Evolutionary conservation across 2,329 filamentous ascomycete species (phyloP), one percentile per base, ranked within the genome.

Genomic region (Sporothrix humicola): DNA sequence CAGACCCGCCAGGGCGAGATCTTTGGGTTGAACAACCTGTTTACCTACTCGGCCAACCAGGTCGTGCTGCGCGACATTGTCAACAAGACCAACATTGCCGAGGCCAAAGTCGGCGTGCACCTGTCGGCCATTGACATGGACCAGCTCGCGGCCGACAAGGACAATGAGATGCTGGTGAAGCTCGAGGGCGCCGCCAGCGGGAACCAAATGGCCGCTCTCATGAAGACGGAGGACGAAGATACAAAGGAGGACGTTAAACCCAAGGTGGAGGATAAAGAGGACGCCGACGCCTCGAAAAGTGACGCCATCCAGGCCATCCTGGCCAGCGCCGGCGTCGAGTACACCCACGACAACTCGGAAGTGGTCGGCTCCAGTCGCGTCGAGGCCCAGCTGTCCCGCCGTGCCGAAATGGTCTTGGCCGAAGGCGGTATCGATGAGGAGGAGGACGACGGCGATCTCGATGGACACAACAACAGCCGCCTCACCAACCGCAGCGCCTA

Each of bases 51-150:
- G 76, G 89, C 90, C 66, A 89, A 95, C 76, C 92, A 92, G 74
- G 88, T 97, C 13, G 87, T 98, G 15, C 87, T 98, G 5, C 89
- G 93, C n/a, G 94, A 98, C 73, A 98, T 99, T 77, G 94, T 99
- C 78, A 97, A 98, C 84, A 97, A 98, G 82, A 98, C 96, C 42
- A 99, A 99, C 79, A 91, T 99, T 70, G 96, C 96, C 3, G 96
- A 99, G 83, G 93, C 93, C 58, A 93, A 91, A 79, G 94, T 92
- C 0, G 95, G 94, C 0, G 92, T 98, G 10, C 87, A 89, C 42
- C 89, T 98, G 44, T 86, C 91, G n/a, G 91, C 93, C 72, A 87
- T 97, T 20, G 90, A 97, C 74, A 85, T 93, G 78, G 88, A 91
- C 17, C 85, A 89, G 75, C 87, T 87, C 0, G 85, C 84, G 6